phyloP scores from a whole-genome alignment of 2,329 filamentous ascomycete species.

The Xylariaceae sp. region DNA sequence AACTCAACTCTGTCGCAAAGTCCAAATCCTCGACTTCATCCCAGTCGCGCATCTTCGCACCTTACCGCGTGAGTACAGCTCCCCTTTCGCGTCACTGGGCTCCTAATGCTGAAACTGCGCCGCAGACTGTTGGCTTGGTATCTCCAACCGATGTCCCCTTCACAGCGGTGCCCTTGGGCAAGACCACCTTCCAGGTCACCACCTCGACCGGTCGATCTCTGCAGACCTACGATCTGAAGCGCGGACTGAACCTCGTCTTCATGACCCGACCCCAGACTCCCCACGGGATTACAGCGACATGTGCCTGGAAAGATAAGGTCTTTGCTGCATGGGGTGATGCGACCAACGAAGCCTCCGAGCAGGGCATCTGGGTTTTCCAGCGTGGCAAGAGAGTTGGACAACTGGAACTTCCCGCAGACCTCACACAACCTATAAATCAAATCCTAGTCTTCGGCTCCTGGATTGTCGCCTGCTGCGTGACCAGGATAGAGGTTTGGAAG shows the following conservation, averaged over 20 bases:
- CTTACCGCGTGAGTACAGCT: conserved; percentile 66
- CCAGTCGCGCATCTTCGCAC: conserved; percentile 82
- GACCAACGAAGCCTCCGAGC: conserved; percentile 42
- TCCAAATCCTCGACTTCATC: conserved; percentile 37
- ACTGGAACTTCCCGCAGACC: conserved; percentile 62
- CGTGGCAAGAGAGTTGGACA: conserved; percentile 80
- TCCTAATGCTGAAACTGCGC: neutral
- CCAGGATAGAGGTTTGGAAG: conserved; percentile 86
- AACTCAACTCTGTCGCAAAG: conserved; percentile 46
- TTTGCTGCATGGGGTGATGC: conserved; percentile 84
- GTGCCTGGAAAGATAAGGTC: conserved; percentile 80
- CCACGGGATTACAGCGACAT: conserved; percentile 76
- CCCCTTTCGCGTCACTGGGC: neutral
- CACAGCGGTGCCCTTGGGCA: conserved; percentile 81
- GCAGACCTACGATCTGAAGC: conserved; percentile 92
- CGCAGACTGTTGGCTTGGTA: conserved; percentile 84
- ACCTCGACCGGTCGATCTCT: conserved; percentile 87
- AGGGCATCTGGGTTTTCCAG: conserved; percentile 88
- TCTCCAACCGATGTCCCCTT: conserved; percentile 90
- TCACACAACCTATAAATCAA: conserved; percentile 68
- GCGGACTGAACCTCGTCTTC: conserved; percentile 88
- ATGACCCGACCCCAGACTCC: conserved; percentile 89
- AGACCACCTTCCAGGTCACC: conserved; percentile 95
- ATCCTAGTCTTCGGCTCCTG: conserved; percentile 85
- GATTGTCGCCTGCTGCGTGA: conserved; percentile 76